Base-by-base conservation (phyloP, 1,284 basidiomycete species). In the Phenoliferia sp. region DNA sequence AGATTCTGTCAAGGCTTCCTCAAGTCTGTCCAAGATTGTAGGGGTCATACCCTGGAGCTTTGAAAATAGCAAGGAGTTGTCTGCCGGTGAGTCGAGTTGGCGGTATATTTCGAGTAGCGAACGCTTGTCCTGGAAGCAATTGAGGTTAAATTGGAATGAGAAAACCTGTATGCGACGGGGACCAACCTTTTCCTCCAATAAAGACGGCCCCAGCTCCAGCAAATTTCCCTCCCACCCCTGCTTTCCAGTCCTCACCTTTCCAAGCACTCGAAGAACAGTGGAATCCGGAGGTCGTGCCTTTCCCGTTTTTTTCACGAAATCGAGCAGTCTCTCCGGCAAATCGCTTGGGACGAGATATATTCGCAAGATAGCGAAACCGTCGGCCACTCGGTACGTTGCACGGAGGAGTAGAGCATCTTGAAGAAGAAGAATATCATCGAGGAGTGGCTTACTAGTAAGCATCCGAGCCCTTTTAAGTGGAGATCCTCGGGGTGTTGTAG, bases 71-170 rank as follows among this genome's bases (percentile, higher is more conserved):
- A 19, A 16, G 31, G 26, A 17, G 22, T 34, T 33, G 56, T 32
- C 10, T 22, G 28, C 3, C 5, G 56, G 56, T 6, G 60, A 35
- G 1, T 69, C 54, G 16, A 68, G 32, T 26, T 36, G 55, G 19
- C 65, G 69, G 39, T 73, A 76, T 12, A 76, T 54, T 36, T 76
- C 74, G 44, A 73, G 69, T 2, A 76, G 57, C 0, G 72, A 72
- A 4, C 68, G 58, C 19, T 26, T 35, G 48, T 67, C 65, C 69
- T 71, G n/a, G n/a, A n/a, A n/a, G n/a, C n/a, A n/a, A n/a, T n/a
- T n/a, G n/a, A n/a, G n/a, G n/a, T n/a, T n/a, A n/a, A n/a, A n/a
- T n/a, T n/a, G n/a, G n/a, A n/a, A n/a, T n/a, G 12, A 22, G 31
- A n/a, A 44, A 28, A 2, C 10, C 2, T 17, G 2, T 7, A 29